phyloP scores from a whole-genome alignment of 1,284 basidiomycete genomes.

The Schizopora paradoxa region DNA sequence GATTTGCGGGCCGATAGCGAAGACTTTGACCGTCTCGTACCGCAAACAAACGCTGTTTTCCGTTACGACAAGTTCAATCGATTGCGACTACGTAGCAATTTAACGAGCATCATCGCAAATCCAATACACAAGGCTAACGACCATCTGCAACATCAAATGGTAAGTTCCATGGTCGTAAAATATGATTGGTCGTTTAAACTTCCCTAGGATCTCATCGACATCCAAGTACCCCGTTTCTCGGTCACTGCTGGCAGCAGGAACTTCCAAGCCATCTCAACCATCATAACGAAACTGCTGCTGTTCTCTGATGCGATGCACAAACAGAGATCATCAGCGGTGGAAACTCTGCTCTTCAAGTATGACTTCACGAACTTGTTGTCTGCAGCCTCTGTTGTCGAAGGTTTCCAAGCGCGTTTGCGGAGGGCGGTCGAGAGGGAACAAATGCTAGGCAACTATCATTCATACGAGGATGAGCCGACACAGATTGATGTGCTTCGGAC shows the following conservation, averaged over 20 bases:
- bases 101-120: constrained; percentile 44
- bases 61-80: constrained; percentile 96
- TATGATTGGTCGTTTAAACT: constrained; percentile 5
- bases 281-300: constrained; percentile 83
- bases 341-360: constrained; percentile 85
- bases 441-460: constrained; percentile 39
- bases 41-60: constrained; percentile 82
- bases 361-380: constrained; percentile 80
- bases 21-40: constrained; percentile 86
- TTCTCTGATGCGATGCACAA: constrained; percentile 87
- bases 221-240: constrained; percentile 82
- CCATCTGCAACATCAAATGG: constrained; percentile 80
- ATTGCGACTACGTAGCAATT: constrained; percentile 73
- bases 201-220: constrained; percentile 69
- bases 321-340: constrained; percentile 68
- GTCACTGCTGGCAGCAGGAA: constrained; percentile 86
- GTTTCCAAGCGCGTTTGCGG: constrained; percentile 74
- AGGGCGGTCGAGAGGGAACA: constrained; percentile 59
- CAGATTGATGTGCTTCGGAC: constrained; percentile 61
- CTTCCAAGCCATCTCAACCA: constrained; percentile 83
- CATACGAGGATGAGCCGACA: constrained; percentile 40
- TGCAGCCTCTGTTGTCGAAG: constrained; percentile 64
- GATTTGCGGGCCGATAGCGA: constrained; percentile 78
- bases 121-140: constrained; percentile 39
- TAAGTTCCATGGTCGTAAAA: constrained; percentile 29